Evolutionary conservation across 441 rosid genomes (phyloP).

Genomic region (Syzygium malaccense): DNA sequence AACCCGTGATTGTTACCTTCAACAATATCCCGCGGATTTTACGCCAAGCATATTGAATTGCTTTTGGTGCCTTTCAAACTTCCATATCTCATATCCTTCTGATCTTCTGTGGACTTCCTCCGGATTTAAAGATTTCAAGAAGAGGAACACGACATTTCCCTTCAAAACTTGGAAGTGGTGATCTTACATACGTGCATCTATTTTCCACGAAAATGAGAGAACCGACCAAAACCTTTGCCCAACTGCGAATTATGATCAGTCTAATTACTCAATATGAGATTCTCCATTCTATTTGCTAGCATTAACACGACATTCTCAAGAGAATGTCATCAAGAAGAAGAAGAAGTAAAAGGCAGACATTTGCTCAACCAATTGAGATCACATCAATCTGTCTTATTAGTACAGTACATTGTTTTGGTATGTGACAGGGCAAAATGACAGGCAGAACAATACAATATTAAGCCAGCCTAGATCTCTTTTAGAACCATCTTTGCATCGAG

Average conservation of each 20-base stretch:
- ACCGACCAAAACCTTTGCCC: background rate
- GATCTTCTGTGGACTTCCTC: background rate
- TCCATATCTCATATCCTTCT: background rate
- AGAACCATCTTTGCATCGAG: background rate
- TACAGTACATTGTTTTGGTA: background rate
- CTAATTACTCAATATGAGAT: background rate
- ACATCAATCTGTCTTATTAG: background rate
- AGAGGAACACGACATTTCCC: background rate
- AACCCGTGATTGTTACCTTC: background rate
- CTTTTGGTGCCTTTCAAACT: background rate
- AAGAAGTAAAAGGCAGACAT: background rate
- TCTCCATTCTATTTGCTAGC: background rate
- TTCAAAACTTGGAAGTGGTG: background rate
- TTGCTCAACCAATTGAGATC: background rate
- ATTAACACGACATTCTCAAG: background rate
- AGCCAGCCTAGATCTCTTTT: background rate
- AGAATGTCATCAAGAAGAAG: background rate
- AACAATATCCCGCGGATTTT: background rate
- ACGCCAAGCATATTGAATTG: background rate
- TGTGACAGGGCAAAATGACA: background rate
- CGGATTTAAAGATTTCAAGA: background rate
- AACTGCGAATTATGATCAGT: background rate
- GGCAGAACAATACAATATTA: background rate
- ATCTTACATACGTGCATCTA: background rate
- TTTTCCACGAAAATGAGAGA: background rate